Evolutionary conservation across 768 basidiomycete species (phyloP), one percentile per base, ranked within the genome.

Genomic region (Auricularia sp.): DNA sequence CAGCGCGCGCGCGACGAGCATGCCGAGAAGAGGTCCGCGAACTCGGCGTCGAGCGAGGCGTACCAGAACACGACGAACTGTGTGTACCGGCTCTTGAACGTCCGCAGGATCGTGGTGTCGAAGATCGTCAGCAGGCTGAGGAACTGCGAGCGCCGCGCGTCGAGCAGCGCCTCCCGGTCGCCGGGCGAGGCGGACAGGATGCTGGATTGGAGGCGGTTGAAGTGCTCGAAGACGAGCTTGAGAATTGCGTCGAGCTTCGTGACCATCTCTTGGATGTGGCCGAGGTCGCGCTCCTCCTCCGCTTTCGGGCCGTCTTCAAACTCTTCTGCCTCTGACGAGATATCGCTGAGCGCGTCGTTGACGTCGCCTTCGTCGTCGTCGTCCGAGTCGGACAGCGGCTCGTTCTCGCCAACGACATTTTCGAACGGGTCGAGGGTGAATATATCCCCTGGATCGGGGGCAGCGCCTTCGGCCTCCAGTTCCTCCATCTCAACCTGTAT

Each of bases 31-130:
- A 93, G 82, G 73, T 99, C 96, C 56, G 89, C 83, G 69, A 93
- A 97, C 66, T 91, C 86, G 2, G 88, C 79, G 68, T 93, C 87
- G 62, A 96, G 87, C 0, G 96, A 98, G 23, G 94, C 83, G 71
- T 88, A 93, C 87, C 93, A 97, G 79, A 99, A 99, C 58, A 98
- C 71, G 66, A 99, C 83, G 77, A 99, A 99, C 70, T 98, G 97
- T 14, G 93, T 94, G 74, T 98, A 97, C 44, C 95, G 90, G 0
- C 94, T 97, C 71, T 95, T 94, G 79, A 97, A 97, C 2, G 97
- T 98, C 44, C 87, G 90, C 61, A 99, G 83, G 72, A 99, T 93
- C 43, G 87, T 87, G 47, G 92, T 86, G 73, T 97, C 93, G 71
- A 99, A 99, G 67, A 98, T 93, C 67, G 88, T 86, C 61, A 99